phyloP scores from a whole-genome alignment of 2,329 filamentous ascomycete species.

The Penicillium expansum region DNA sequence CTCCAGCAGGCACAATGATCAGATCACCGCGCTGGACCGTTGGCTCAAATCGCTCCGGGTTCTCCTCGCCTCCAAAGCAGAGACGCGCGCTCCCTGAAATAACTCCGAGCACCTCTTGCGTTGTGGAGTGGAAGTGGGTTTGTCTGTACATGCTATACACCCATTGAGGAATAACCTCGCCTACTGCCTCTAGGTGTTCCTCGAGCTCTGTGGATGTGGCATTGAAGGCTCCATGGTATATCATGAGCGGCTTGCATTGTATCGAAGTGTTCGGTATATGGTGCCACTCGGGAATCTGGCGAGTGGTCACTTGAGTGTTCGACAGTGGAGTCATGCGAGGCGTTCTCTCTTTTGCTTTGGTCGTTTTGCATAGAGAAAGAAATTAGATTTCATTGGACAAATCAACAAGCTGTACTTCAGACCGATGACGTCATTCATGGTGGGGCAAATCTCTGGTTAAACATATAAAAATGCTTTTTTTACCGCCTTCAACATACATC shows the following conservation, averaged over 20 bases:
- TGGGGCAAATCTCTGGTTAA: too few species aligned
- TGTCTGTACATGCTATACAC: constrained; percentile 66
- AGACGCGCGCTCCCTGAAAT: constrained; percentile 57
- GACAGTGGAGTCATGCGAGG: constrained; percentile 43
- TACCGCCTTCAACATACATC: too few species aligned
- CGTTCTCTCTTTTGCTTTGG: background rate
- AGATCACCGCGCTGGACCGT: constrained; percentile 60
- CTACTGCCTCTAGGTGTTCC: constrained; percentile 52
- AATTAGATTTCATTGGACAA: background rate
- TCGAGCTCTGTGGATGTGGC: constrained; percentile 53
- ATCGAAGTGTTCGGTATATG: constrained; percentile 64
- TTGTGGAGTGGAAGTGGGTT: constrained; percentile 66
- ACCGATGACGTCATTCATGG: constrained; percentile 2
- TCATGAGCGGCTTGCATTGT: constrained; percentile 61
- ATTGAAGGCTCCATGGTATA: constrained; percentile 62
- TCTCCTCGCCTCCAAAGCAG: constrained; percentile 65
- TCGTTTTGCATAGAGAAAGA: background rate
- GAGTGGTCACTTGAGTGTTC: constrained; percentile 55
- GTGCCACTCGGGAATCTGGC: constrained; percentile 58
- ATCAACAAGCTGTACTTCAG: background rate
- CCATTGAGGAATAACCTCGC: constrained; percentile 63
- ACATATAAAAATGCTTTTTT: too few species aligned
- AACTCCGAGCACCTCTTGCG: constrained; percentile 65
- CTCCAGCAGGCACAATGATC: constrained; percentile 63
- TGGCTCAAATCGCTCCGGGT: constrained; percentile 56